Evolutionary conservation across 2,329 filamentous ascomycete genomes (phyloP), one percentile per base, ranked within the genome.

Genomic region (Sporothrix mexicana): DNA sequence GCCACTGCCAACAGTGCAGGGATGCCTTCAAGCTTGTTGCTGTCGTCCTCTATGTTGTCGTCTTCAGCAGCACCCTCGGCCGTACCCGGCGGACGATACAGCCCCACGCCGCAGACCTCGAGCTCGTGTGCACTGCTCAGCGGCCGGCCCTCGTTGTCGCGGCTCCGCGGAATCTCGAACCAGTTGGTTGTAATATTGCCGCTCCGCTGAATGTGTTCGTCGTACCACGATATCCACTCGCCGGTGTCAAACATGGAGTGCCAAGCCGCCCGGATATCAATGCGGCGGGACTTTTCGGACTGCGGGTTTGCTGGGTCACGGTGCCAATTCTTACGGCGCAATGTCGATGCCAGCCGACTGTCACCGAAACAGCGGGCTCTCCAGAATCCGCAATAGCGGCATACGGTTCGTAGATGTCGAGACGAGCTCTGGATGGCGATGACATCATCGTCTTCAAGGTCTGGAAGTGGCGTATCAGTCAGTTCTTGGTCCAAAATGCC

Each of bases 121-220:
- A 89, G 82, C 41, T 84, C 79, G 72, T 88, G 84, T 64, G 80
- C 84, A 57, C 57, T 59, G 53, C 53, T 66, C 25, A 70, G 13
- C 25, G 66, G 53, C 69, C 80, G 77, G 17, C 30, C 30, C 3
- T 81, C 79, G 20, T 82, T 81, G 47, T 82, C 81, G 47, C 78
- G 79, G 53, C 84, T 78, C 10, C 81, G 81, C 9, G 91, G 90
- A 71, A 88, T 85, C 78, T 94, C 87, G 57, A 97, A 85, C 95
- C 95, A 98, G 77, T 88, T 91, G 70, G 94, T 84, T 15, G 86
- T 86, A n/a, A 94, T 85, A 0, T 91, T 90, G 0, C 90, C 94
- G 81, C 95, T 87, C 47, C 95, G 88, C 70, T 95, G 93, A 75
- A 97, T 91, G 78, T 94, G 97, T 80, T 98, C 95, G 72, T 92